Conservation (phyloP, 768 basidiomycete genomes). For the Coprinopsis strossmayeri region DNA sequence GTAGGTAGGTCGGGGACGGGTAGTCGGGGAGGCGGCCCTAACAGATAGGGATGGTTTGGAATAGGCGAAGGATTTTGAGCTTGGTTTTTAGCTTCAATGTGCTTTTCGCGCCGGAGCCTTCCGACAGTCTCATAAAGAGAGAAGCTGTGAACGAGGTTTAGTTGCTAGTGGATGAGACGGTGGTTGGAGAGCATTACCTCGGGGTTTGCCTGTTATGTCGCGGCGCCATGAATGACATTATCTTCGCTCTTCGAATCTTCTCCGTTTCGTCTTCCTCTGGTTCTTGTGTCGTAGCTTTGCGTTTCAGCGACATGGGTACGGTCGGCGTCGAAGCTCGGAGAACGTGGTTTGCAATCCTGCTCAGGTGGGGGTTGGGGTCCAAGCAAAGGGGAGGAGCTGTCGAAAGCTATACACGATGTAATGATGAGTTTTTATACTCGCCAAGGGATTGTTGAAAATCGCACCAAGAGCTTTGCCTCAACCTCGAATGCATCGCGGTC, state of each 20-base stretch:
- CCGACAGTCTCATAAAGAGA: conserved; percentile 48
- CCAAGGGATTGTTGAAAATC: conserved; percentile 17
- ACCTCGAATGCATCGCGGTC: conserved; percentile 68
- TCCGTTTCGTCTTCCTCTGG: conserved; percentile 74
- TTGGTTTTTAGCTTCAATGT: conserved; percentile 23
- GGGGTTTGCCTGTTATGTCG: conserved; percentile 41
- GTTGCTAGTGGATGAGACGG: conserved; percentile 1
- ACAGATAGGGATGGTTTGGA: conserved; percentile 16
- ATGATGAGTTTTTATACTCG: conserved; percentile 4
- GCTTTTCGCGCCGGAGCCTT: conserved; percentile 20
- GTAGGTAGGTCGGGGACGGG: conserved; percentile 13
- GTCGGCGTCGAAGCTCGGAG: conserved; percentile 67
- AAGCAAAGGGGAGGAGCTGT: conserved; percentile 74
- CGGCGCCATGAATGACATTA: conserved; percentile 77
- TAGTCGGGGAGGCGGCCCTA: conserved; percentile 15
- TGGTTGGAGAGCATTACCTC: conserved; percentile 34
- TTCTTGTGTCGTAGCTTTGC: conserved; percentile 65
- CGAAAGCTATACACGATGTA: conserved; percentile 44
- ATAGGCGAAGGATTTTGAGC: conserved; percentile 18
- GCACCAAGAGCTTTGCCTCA: conserved; percentile 68
- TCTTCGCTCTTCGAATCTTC: conserved; percentile 63
- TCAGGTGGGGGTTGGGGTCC: conserved; percentile 71
- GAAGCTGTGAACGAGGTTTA: conserved; percentile 33
- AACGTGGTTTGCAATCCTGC: conserved; percentile 70
- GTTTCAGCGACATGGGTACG: conserved; percentile 68